Evolutionary conservation across 1,139 yeast genomes (phyloP).

Genomic region (Yamadazyma songkhlaensis): DNA sequence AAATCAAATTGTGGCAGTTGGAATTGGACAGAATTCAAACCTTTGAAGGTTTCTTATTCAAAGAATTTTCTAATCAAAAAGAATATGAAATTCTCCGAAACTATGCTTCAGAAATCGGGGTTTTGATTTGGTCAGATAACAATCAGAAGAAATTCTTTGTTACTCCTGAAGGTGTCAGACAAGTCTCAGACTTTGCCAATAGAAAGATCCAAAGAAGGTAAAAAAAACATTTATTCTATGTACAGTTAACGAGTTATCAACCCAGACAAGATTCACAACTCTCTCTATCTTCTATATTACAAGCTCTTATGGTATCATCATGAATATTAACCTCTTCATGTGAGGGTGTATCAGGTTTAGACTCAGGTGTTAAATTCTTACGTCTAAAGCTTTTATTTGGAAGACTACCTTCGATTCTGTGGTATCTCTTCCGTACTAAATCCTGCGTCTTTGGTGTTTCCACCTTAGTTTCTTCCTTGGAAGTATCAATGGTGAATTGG

Average conservation of each 20-base stretch:
- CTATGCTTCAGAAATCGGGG: constrained; percentile 91
- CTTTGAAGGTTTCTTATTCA: constrained; percentile 82
- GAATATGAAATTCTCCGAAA: constrained; percentile 72
- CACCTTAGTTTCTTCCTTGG: constrained; percentile 16
- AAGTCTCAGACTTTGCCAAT: constrained; percentile 82
- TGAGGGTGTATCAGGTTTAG: constrained; percentile 2
- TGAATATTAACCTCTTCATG: constrained; percentile 16
- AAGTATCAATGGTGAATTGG: constrained; percentile 75
- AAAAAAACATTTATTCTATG: constrained; percentile 4
- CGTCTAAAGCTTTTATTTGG: constrained; percentile 5
- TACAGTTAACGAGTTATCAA: constrained; percentile 12
- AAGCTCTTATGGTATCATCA: constrained; percentile 36
- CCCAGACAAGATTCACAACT: constrained; percentile 51
- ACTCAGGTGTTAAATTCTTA: constrained; percentile 8
- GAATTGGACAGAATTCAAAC: constrained; percentile 91
- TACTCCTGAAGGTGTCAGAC: constrained; percentile 82
- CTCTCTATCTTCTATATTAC: constrained; percentile 33
- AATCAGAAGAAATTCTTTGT: constrained; percentile 73
- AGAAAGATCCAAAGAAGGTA: constrained; percentile 30
- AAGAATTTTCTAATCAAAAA: constrained; percentile 73
- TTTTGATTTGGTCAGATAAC: constrained; percentile 78
- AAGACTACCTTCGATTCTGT: constrained; percentile 11
- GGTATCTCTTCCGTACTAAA: constrained; percentile 21
- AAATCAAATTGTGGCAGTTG: constrained; percentile 91
- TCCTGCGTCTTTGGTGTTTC: constrained; percentile 7